Base-by-base conservation (phyloP, 306 rosid species). In the Arachis stenosperma region DNA sequence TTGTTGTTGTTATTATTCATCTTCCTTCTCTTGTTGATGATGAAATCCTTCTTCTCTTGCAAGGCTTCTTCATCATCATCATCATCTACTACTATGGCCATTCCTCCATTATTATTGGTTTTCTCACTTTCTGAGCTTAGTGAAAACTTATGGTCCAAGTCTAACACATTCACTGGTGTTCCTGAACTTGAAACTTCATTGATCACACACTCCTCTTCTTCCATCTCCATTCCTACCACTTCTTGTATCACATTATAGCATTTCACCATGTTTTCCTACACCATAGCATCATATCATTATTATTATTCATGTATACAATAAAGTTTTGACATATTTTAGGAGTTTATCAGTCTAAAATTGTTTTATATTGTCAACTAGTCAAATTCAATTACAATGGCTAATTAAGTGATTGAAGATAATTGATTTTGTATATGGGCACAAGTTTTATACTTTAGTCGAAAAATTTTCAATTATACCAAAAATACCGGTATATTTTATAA, bases 151-250 rank as follows among this genome's bases (percentile, higher is more conserved):
- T 33, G 37, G 37, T 33, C 37, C 2, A 33, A 88, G 84, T 92
- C 97, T 17, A 92, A 81, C 69, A 92, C 93, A 81, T 86, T 89
- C 33, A 60, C 82, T 56, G 92, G 80, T 50, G 97, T 88, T n/a
- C 53, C 83, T 4, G 88, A 78, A 79, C 96, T 81, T 48, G 85
- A 62, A 76, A 68, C 81, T 65, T 36, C 77, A 58, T 81, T 89
- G 48, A 79, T 57, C 60, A 71, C 70, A 37, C 80, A 63, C 62
- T 78, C 86, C 58, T 76, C 68, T 69, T 71, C 91, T 46, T 71
- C 96, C 47, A 71, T 93, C 60, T 85, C 87, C 48, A 74, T 76
- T 56, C 29, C 57, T 4, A 67, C 82, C 12, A 78, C 65, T 29
- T 81, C 91, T 59, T 86, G 83, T 70, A 92, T 67, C 46, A 80